phyloP scores from a whole-genome alignment of 2,329 filamentous ascomycete genomes.

The Microdochium trichocladiopsis region DNA sequence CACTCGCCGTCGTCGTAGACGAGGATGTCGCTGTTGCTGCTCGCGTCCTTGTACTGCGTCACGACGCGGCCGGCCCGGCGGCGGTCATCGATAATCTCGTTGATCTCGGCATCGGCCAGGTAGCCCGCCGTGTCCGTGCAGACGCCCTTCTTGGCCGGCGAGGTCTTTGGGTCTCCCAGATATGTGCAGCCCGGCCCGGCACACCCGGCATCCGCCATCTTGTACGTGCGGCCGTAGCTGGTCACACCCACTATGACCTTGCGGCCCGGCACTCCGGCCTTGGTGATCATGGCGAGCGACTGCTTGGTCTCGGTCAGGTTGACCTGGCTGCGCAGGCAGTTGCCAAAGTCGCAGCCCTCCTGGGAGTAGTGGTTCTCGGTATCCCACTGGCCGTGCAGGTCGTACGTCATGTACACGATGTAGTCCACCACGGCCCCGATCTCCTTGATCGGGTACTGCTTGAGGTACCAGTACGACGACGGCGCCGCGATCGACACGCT shows the following conservation, averaged over 20 bases:
- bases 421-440: constrained; percentile 12
- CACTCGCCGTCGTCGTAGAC: constrained; percentile 11
- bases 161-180: constrained; percentile 15
- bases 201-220: constrained; percentile 23
- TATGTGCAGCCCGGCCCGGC: constrained; percentile 21
- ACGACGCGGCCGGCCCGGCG: constrained; percentile 1
- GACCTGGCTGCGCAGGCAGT: constrained; percentile 25
- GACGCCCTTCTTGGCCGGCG: constrained; percentile 17
- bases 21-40: constrained; percentile 9
- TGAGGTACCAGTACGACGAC: constrained; percentile 25
- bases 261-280: no score
- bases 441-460: constrained; percentile 12
- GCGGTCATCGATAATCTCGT: constrained; percentile 15
- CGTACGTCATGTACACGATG: constrained; percentile 11
- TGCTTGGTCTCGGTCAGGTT: constrained; percentile 21
- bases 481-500: constrained; percentile 14
- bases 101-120: constrained; percentile 29
- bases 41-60: constrained; percentile 6
- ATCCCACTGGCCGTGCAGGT: constrained; percentile 21
- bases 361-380: constrained; percentile 17
- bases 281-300: not conserved
- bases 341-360: constrained; percentile 18
- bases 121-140: constrained; percentile 30
- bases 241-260: constrained; percentile 24
- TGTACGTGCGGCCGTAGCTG: constrained; percentile 26